These are phyloP conservation scores for Aspergillus avenaceus DNA, from an alignment of 495 filamentous ascomycete species.

Conservation along the genomic window DNA sequence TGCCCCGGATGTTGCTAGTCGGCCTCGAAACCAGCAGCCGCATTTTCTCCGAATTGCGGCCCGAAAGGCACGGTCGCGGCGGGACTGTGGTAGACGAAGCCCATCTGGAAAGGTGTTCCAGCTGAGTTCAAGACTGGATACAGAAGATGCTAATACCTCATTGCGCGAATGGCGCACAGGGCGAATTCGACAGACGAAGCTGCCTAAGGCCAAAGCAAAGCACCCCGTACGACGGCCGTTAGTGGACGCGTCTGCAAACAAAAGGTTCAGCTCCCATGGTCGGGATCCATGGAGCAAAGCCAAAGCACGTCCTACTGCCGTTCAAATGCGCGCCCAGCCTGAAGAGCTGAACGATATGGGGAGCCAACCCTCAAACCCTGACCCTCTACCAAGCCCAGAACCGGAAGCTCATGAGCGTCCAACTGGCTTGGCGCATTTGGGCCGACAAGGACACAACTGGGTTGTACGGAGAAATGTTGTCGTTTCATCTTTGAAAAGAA, in stretches of 20 bases:
- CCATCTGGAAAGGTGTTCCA: slow-evolving; percentile 72
- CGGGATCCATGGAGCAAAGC: slow-evolving; percentile 5
- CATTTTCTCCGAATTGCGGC: slow-evolving; percentile 76
- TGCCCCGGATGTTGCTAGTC: slow-evolving; percentile 46
- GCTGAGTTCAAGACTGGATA: slow-evolving; percentile 68
- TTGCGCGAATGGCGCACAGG: slow-evolving; percentile 76
- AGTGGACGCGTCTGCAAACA: slow-evolving; percentile 13
- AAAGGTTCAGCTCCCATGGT: slow-evolving; percentile 6
- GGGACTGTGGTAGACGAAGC: slow-evolving; percentile 64
- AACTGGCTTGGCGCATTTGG: slow-evolving; percentile 11
- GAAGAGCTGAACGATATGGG: neutral
- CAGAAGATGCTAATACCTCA: slow-evolving; percentile 63
- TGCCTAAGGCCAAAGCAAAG: slow-evolving; percentile 19
- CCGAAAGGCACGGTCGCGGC: slow-evolving; percentile 58
- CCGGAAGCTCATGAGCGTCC: neutral
- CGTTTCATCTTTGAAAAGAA: slow-evolving; percentile 32
- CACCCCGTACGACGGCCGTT: slow-evolving; percentile 20
- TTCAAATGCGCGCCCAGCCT: neutral
- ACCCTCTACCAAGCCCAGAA: neutral
- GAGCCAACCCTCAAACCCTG: neutral
- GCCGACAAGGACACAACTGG: slow-evolving; percentile 31
- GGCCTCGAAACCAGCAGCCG: slow-evolving; percentile 42
- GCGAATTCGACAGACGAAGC: slow-evolving; percentile 47
- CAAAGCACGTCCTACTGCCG: neutral
- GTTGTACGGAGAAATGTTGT: slow-evolving; percentile 31